Evolutionary conservation across 495 filamentous ascomycete species (phyloP).

Genomic region (Penicillium simplicissimum): DNA sequence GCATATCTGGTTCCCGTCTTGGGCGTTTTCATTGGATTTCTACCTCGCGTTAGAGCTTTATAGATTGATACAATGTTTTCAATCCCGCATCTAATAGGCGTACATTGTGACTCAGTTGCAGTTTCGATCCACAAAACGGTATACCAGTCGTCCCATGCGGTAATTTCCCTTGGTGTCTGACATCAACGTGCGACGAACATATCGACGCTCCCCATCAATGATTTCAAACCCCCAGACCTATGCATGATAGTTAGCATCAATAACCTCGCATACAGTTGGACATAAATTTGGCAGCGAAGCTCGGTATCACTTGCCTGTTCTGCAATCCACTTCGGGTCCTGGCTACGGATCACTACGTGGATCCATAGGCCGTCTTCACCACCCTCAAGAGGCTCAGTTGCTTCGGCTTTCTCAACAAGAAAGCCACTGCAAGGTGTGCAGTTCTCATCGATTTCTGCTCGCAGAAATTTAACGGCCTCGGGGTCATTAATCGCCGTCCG

Average conservation of each 20-base stretch:
- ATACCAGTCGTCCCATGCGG: not conserved
- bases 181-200: not conserved
- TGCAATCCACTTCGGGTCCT: not conserved
- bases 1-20: not conserved
- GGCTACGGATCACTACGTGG: slow-evolving; percentile 1
- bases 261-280: not conserved
- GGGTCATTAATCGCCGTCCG: not conserved
- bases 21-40: not conserved
- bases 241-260: not conserved
- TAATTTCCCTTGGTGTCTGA: not conserved
- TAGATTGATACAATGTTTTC: not conserved
- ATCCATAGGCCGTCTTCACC: slow-evolving; percentile 2
- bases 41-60: not conserved
- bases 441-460: not conserved
- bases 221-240: not conserved
- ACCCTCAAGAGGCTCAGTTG: slow-evolving; percentile 1
- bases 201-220: not conserved
- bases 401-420: not conserved
- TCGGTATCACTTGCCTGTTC: not conserved
- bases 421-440: not conserved
- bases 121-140: not conserved
- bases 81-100: not conserved
- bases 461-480: not conserved
- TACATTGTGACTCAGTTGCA: not conserved
- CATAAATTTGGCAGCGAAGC: not conserved